Base-by-base conservation (phyloP, 2,329 filamentous ascomycete species). In the Aspergillus sclerotialis region DNA sequence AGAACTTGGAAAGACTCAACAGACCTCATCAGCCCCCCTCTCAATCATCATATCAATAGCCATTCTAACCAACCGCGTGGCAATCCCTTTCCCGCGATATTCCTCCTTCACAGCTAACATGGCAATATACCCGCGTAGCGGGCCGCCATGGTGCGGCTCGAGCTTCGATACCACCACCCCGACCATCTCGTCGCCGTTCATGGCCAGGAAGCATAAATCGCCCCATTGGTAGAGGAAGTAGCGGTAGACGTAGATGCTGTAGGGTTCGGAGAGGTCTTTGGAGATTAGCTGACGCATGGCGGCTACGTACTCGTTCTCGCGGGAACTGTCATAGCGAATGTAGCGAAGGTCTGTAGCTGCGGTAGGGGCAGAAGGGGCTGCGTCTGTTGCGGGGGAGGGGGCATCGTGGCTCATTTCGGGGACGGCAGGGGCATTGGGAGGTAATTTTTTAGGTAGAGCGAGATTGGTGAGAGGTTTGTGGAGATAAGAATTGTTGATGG, bases 161-260 rank as follows among this genome's bases (percentile, higher is more conserved):
- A 98, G 78, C 61, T 98, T 98, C 63, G 84, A 94, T 40, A 98
- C 81, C 28, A 98, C 83, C 29, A 96, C 89, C 37, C 92, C 92
- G 39, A 94, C 76, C 36, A 98, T 76, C 33, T 56, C 46, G 25
- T 56, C 37, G 14, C 58, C 71, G 28, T 73, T 68, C 43, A 75
- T 63, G 24, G 70, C 66, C 80, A 96, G 85, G 64, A 87, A 96
- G 64, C 92, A 98, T n/a, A 98, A 69, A 55, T 96, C 83, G 4
- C 85, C 84, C 92, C 92, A 98, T 74, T 96, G 88, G 57, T 93
- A 94, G 12, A 98, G 70, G 53, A 98, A 98, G 61, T 98, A 98
- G 19, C 92, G 80, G 63, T 96, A 98, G 38, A 98, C 92, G 67
- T 98, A 98, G 58, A 98, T 96, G 65, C 90, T 96, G 62, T 98